phyloP scores from a whole-genome alignment of 2,329 filamentous ascomycete species.

The Xylariaceae sp. region DNA sequence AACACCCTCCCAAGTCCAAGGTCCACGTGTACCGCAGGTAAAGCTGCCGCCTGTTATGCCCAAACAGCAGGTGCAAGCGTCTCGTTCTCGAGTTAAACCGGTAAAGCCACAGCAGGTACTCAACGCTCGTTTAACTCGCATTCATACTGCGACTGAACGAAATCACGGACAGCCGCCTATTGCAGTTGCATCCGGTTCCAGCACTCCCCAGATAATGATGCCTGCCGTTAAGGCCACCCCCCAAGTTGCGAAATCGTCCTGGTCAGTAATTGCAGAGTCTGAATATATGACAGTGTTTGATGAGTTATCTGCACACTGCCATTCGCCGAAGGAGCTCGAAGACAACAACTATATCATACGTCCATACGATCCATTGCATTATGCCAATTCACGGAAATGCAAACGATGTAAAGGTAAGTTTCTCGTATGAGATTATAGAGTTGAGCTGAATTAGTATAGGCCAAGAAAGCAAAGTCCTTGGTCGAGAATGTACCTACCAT shows the following conservation, averaged over 20 bases:
- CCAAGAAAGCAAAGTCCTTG: background rate
- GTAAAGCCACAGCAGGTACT: too few relatives aligned
- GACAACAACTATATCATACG: background rate
- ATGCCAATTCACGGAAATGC: background rate
- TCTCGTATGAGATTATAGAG: background rate
- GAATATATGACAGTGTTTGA: background rate
- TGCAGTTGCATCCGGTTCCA: background rate
- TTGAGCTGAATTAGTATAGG: background rate
- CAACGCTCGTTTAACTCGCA: too few relatives aligned
- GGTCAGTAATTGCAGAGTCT: background rate
- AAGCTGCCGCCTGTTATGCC: too few relatives aligned
- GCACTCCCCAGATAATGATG: background rate
- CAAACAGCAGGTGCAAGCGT: too few relatives aligned
- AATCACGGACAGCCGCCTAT: too few relatives aligned
- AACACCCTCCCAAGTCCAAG: too few relatives aligned
- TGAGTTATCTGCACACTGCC: slow-evolving; percentile 6
- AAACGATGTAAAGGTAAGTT: background rate
- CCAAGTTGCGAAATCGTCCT: background rate
- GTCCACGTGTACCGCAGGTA: too few relatives aligned
- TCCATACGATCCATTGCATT: slow-evolving; percentile 2
- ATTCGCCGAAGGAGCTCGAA: slow-evolving; percentile 4
- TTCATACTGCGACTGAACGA: too few relatives aligned
- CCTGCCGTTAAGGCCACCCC: slow-evolving; percentile 1
- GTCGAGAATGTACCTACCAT: slow-evolving; percentile 9
- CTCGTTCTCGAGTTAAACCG: too few relatives aligned